These are phyloP conservation scores for Closterium sp. DNA, from an alignment of 139 green algal species.

Conservation along the genomic window DNA sequence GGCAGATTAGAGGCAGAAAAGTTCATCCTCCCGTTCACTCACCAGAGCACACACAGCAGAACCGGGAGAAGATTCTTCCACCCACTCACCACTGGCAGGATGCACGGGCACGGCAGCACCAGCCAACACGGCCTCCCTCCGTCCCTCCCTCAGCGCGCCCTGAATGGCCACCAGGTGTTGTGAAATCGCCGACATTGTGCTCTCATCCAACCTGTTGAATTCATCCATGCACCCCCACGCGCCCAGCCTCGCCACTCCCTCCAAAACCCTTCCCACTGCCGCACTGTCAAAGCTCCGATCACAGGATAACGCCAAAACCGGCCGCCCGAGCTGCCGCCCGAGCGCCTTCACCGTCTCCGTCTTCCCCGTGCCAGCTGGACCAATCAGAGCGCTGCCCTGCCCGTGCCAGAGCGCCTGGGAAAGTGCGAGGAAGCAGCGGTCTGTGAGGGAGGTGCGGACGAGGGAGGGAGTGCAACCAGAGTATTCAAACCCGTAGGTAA, in stretches of 20 bases:
- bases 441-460: constrained; percentile 40
- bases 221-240: neutral
- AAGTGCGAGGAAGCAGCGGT: constrained; percentile 49
- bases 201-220: constrained; percentile 51
- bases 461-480: constrained; percentile 23
- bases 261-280: constrained; percentile 13
- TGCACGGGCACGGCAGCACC: neutral
- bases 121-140: neutral
- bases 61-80: no score
- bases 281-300: constrained; percentile 19
- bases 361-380: constrained; percentile 45
- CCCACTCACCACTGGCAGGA: no score
- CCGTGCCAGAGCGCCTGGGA: constrained; percentile 35
- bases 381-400: constrained; percentile 17
- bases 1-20: no score
- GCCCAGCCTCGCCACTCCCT: no score
- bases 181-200: constrained; percentile 68
- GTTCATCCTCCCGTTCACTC: no score
- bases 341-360: constrained; percentile 51
- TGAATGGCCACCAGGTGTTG: constrained; percentile 70
- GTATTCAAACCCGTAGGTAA: constrained; percentile 48
- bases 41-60: no score
- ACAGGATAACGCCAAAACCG: constrained; percentile 41
- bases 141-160: neutral
- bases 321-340: constrained; percentile 19